Base-by-base conservation (phyloP, 2,329 filamentous ascomycete species). In the Cordyceps javanica region DNA sequence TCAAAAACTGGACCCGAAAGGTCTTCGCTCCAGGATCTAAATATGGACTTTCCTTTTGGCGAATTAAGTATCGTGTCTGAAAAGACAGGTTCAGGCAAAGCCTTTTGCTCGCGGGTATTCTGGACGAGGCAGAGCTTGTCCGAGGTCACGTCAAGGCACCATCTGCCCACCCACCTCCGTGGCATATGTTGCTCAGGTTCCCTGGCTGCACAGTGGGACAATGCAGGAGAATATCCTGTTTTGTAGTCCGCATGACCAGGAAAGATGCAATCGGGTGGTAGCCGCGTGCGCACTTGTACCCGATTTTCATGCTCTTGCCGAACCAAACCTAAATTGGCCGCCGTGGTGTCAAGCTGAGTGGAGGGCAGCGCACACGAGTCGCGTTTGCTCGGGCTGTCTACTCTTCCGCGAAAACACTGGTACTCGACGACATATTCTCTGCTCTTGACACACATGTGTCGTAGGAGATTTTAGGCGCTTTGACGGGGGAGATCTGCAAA, bases 121-220 rank as follows among this genome's bases (percentile, higher is more conserved):
- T 57, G 8, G 54, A 44, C 32, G 54, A 57, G 26, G 54, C 34
- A 28, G 54, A 57, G 25, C 19, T 57, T 36, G n/a, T 57, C 10
- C 26, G 16, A 8, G 54, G 54, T 5, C 28, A 36, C 16, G 25
- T 50, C 32, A 39, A 30, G n/a, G 41, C 38, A 16, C 51, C 57
- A 1, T 16, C 44, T 8, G 16, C 7, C 26, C 44, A 30, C 5
- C n/a, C 6, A 41, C 2, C 26, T 28, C 34, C 8, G 49, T 52
- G 16, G 49, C 49, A 7, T 54, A 54, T 30, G 36, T 30, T n/a
- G n/a, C 25, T 16, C 51, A 54, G 25, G 26, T 25, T 9, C 51
- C 51, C 13, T 54, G 36, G 36, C 39, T 54, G 19, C 38, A 30
- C 13, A 44, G 39, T 26, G 51, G 21, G 1, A 44, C 51, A 16